Conservation (phyloP, 768 basidiomycete genomes). For the Hericium rajendrae region DNA sequence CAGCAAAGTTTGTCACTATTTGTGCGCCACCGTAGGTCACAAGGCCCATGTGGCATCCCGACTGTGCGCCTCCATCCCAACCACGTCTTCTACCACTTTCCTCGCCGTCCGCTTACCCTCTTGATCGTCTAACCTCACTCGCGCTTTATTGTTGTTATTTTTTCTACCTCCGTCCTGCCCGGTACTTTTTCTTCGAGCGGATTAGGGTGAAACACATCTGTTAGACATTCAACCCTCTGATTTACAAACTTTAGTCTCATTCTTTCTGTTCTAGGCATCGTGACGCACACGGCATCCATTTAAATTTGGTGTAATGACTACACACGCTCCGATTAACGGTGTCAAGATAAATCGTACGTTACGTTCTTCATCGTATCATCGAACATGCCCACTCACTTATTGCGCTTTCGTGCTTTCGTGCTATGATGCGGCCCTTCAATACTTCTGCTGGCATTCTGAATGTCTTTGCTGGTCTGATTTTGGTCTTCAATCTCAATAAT, state of each 20-base stretch:
- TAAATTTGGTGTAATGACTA: conserved; percentile 35
- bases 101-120: not conserved
- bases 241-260: not conserved
- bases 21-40: conserved; percentile 7
- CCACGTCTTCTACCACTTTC: conserved; percentile 1
- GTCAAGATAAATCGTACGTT: conserved; percentile 74
- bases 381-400: not conserved
- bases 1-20: not conserved
- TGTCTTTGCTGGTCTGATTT: conserved; percentile 1
- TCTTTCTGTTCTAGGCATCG: not conserved
- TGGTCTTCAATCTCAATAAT: not conserved
- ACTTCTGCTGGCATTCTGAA: conserved; percentile 19
- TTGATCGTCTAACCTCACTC: not conserved
- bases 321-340: conserved; percentile 73
- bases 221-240: not conserved
- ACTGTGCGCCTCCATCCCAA: conserved; percentile 8
- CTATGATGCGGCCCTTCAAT: conserved; percentile 14
- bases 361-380: conserved; percentile 5
- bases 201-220: too few relatives aligned
- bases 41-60: conserved; percentile 8
- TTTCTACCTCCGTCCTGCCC: not conserved
- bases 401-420: conserved; percentile 3
- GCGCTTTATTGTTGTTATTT: not conserved
- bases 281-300: not conserved
- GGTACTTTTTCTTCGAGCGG: too few relatives aligned